A percentile compares a stretch with the other conserved stretches of the same genome.
These are phyloP conservation scores for Fusarium goolgardi DNA, from an alignment of 2,329 filamentous ascomycete species.

Conservation along the genomic window DNA sequence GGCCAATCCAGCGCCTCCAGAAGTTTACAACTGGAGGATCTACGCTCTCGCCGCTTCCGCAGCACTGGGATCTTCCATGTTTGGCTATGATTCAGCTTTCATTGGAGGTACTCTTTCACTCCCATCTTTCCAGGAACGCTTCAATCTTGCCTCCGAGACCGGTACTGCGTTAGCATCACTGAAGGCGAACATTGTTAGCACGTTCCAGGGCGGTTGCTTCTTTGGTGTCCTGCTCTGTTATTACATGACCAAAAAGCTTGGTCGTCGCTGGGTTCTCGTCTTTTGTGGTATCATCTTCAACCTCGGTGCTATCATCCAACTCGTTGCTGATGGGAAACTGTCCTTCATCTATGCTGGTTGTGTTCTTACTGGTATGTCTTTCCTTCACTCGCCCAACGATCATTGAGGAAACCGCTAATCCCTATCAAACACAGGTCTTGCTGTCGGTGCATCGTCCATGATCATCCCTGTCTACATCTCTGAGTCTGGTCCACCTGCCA, in stretches of 20 bases:
- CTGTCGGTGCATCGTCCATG: conserved; percentile 13
- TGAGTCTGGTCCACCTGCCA: conserved; percentile 18
- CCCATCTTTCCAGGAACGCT: conserved; percentile 10
- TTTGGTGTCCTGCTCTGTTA: conserved; percentile 8
- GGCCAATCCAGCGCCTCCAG: conserved; percentile 10
- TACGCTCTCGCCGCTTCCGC: conserved; percentile 6
- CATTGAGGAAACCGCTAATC: accelerated
- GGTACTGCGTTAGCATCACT: background rate
- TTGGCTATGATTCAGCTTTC: conserved; percentile 31
- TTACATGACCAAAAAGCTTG: background rate
- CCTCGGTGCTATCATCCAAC: conserved; percentile 3
- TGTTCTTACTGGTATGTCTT: background rate
- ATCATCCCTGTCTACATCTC: conserved; percentile 28
- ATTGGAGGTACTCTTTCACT: conserved; percentile 19
- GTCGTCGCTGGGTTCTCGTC: conserved; percentile 2
- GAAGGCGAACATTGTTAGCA: conserved; percentile 16
- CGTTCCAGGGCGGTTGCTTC: conserved; percentile 8
- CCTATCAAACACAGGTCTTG: background rate
- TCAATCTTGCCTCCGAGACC: background rate
- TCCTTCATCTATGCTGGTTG: conserved; percentile 6
- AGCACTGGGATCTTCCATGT: conserved; percentile 22
- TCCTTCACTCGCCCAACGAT: background rate
- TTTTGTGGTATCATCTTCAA: conserved; percentile 5
- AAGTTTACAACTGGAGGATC: conserved; percentile 16
- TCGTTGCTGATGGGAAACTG: background rate